These are phyloP conservation scores for Annulohypoxylon truncatum DNA, from an alignment of 2,329 filamentous ascomycete genomes.

Conservation along the genomic window DNA sequence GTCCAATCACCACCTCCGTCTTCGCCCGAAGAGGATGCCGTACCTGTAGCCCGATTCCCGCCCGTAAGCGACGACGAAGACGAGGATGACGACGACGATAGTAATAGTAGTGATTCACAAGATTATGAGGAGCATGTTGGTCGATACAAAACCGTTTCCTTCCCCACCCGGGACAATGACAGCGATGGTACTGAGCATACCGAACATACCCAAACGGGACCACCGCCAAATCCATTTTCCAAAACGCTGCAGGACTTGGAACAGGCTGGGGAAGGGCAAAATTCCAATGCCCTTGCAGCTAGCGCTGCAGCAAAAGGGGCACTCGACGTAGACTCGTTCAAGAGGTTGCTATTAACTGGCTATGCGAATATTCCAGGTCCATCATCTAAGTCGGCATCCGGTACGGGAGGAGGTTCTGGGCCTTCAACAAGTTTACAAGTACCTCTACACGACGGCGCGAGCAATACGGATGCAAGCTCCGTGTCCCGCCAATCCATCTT, in stretches of 20 bases:
- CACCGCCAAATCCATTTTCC: slow-evolving; percentile 66
- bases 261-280: slow-evolving; percentile 48
- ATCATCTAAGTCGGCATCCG: slow-evolving; percentile 45
- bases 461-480: slow-evolving; percentile 69
- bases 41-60: slow-evolving; percentile 46
- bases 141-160: slow-evolving; percentile 42
- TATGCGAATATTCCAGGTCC: slow-evolving; percentile 57
- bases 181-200: slow-evolving; percentile 34
- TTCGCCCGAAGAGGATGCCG: slow-evolving; percentile 66
- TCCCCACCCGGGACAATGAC: slow-evolving; percentile 29
- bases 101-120: slow-evolving; percentile 43
- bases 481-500: slow-evolving; percentile 69
- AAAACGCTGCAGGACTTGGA: slow-evolving; percentile 66
- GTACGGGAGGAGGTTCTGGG: slow-evolving; percentile 38
- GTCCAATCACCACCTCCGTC: slow-evolving; percentile 72
- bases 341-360: slow-evolving; percentile 79
- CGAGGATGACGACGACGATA: slow-evolving; percentile 33
- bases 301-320: slow-evolving; percentile 55
- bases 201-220: slow-evolving; percentile 43
- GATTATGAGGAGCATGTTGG: slow-evolving; percentile 44
- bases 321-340: slow-evolving; percentile 83
- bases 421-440: slow-evolving; percentile 42
- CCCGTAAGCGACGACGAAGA: slow-evolving; percentile 46
- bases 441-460: slow-evolving; percentile 56
- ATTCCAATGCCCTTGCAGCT: slow-evolving; percentile 50